Evolutionary conservation across 352 stramenopile genomes (phyloP), one percentile per base, ranked within the genome.

Genomic region (Phytophthora melonis): DNA sequence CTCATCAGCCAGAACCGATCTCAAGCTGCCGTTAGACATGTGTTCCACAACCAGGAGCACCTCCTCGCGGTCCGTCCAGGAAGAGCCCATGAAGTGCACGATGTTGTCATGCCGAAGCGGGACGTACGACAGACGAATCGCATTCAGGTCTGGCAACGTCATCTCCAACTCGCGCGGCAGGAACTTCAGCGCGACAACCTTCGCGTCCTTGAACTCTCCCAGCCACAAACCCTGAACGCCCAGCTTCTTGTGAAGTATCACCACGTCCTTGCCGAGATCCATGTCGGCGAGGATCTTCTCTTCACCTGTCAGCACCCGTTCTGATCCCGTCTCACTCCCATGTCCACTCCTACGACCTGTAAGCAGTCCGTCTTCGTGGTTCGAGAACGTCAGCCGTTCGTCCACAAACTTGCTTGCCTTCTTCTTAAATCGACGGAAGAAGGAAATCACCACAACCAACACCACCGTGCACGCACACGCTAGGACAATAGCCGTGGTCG

Each of bases 21-120:
- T 82, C 3, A 95, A 65, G 36, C 76, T 92, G 8, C 89, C 88
- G 49, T 88, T 88, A n/a, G 78, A 57, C 85, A 96, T 94, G 65
- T 87, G 86, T 62, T 95, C 89, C 55, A 89, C 86, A 2, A 93
- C 86, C 39, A 96, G 78, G 39, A 92, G 77, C 3, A 91, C 72
- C 23, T 93, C 83, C 47, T 89, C 84, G n/a, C 81, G 64, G 30
- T 81, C 74, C 3, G 75, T 89, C 60, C 82, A 82, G 56, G 79
- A 88, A 34, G 83, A 79, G 1, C 89, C 89, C 55, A 94, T 32
- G 55, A 95, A 93, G 19, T 79, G 66, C 52, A 92, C 80, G 14
- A 96, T 76, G 68, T 94, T 90, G 25, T 75, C 70, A 64, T 96
- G 89, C 5, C 81, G 83, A 52, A 96, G 73, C 30, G 83, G 82